Base-by-base conservation (phyloP, 2,329 filamentous ascomycete species). In the Cercospora sesami region DNA sequence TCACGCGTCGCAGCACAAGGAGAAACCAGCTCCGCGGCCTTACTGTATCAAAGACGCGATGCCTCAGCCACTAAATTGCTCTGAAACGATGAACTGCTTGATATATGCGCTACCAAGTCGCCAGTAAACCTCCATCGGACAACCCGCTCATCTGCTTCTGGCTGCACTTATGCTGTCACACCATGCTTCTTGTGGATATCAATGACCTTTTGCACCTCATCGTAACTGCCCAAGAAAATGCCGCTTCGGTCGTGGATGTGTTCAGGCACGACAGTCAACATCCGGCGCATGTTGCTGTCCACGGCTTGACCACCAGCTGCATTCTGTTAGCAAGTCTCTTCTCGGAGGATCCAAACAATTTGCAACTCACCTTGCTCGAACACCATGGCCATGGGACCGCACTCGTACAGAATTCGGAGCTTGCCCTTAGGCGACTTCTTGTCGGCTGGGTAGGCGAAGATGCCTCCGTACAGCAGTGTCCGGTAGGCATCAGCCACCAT, bases 401-500 rank as follows among this genome's bases (percentile, higher is more conserved):
- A 99, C 84, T 99, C 95, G 82, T 99, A 99, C 75, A 99, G 80
- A 74, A 99, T 99, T 73, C 95, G 88, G 74, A 99, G 87, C 86
- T 99, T 99, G 74, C 95, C 95, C 88, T 98, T 99, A 72, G 94
- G 93, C 78, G 91, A 96, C 89, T 99, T 98, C 85, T 94, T 96
- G 79, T 99, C 95, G 14, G 94, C 92, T 0, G 95, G 95, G 79
- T 99, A 99, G 55, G 95, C 95, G 80, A 99, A 99, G 78, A 99
- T 91, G 73, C 95, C 95, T 69, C 95, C 95, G 79, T 99, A 99
- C 67, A 98, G 82, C 72, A 99, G 82, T 14, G 95, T 99, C 60
- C 95, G 90, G 83, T 99, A 99, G 14, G 95, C 95, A 80, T 99
- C 95, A 53, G 95, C 95, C 67, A 99, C 95, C 95, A 99, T 99